Conservation (phyloP, 2,329 filamentous ascomycete species). For the Fusarium papillatum region DNA sequence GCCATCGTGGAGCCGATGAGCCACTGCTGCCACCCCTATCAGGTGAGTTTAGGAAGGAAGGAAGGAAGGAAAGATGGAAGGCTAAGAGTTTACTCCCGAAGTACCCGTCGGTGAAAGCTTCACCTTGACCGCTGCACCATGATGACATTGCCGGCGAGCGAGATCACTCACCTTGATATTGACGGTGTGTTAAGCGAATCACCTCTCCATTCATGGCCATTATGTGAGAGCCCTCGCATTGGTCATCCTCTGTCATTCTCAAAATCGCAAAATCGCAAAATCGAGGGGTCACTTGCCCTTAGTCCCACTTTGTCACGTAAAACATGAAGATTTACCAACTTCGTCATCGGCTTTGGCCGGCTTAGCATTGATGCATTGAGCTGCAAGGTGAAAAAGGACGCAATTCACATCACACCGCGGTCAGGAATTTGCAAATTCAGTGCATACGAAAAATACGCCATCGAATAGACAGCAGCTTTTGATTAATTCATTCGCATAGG, state of each 20-base stretch:
- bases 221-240: background rate
- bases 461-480: background rate
- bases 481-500: background rate
- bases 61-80: background rate
- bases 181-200: background rate
- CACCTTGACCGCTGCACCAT: background rate
- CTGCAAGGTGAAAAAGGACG: background rate
- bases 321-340: background rate
- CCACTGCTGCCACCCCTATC: background rate
- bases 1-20: background rate
- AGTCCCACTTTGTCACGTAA: background rate
- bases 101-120: conserved; percentile 1
- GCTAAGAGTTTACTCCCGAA: background rate
- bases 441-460: background rate
- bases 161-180: background rate
- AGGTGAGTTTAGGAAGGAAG: background rate
- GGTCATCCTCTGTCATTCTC: background rate
- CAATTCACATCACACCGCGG: background rate
- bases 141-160: background rate
- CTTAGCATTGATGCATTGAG: conserved; percentile 1
- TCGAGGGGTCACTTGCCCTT: background rate
- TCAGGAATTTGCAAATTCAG: background rate
- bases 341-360: conserved; percentile 5
- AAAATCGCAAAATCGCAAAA: background rate
- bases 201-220: background rate